These are phyloP conservation scores for Chrysosporium queenslandicum DNA, from an alignment of 2,329 filamentous ascomycete genomes.

Conservation along the genomic window DNA sequence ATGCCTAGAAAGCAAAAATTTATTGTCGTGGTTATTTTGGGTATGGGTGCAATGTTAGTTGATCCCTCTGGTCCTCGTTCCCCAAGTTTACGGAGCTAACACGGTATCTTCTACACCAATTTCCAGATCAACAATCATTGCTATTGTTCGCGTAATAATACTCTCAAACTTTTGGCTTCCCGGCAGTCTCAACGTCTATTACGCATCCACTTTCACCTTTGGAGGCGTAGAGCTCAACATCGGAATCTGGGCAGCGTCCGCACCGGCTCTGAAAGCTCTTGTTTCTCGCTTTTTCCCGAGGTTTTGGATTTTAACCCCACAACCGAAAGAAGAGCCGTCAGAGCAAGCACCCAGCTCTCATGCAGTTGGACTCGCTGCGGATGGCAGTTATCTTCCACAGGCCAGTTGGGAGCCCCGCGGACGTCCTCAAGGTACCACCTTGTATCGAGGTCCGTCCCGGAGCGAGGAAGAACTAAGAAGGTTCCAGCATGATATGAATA, in stretches of 20 bases:
- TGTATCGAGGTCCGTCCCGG: not conserved
- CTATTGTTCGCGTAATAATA: conserved; percentile 2
- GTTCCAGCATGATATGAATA: conserved; percentile 13
- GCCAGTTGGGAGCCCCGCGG: not conserved
- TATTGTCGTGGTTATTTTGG: conserved; percentile 13
- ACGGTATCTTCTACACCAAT: not conserved
- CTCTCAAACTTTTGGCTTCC: not conserved
- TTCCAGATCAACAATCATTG: conserved; percentile 5
- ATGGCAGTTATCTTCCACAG: not conserved
- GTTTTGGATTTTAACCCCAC: conserved; percentile 4
- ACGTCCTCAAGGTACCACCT: not conserved
- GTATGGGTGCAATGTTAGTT: conserved; percentile 12
- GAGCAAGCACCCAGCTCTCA: not conserved
- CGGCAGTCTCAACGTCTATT: not conserved
- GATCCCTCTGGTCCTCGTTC: not conserved
- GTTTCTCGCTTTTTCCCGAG: conserved; percentile 10
- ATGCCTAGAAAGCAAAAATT: conserved; percentile 13
- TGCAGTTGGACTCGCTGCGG: not conserved
- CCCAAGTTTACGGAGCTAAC: not conserved
- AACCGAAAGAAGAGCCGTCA: not conserved
- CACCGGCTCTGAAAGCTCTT: conserved; percentile 14
- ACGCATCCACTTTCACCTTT: conserved; percentile 8
- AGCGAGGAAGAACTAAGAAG: conserved; percentile 11
- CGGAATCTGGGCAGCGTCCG: conserved; percentile 12
- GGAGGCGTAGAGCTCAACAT: conserved; percentile 13